Evolutionary conservation across 2,329 filamentous ascomycete genomes (phyloP).

Genomic region (Byssochlamys sp.): DNA sequence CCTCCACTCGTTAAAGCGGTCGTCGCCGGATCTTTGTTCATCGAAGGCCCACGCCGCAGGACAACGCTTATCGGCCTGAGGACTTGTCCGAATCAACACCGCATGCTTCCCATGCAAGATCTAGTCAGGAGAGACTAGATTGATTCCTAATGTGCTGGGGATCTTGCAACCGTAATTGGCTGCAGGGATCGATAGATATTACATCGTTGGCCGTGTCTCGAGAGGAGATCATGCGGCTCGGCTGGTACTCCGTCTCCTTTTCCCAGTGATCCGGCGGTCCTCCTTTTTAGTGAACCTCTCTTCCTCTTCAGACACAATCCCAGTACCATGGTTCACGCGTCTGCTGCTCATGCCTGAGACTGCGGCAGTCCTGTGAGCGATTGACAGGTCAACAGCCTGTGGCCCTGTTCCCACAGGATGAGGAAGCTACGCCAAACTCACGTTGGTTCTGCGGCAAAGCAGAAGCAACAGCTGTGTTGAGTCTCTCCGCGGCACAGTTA

Average conservation of each 20-base stretch:
- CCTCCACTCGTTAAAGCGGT: background rate
- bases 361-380: background rate
- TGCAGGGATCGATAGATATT: background rate
- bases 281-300: background rate
- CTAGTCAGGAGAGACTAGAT: background rate
- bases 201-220: background rate
- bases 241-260: background rate
- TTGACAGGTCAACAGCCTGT: background rate
- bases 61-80: background rate
- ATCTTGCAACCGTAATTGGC: background rate
- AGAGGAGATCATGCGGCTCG: background rate
- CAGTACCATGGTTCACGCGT: background rate
- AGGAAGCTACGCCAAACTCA: background rate
- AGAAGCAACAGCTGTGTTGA: background rate
- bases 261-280: background rate
- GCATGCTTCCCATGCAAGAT: background rate
- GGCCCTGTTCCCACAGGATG: background rate
- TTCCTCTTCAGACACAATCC: background rate
- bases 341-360: background rate
- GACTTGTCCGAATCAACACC: background rate
- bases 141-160: background rate
- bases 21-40: background rate
- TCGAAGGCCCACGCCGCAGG: background rate
- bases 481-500: background rate
- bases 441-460: background rate